Conservation (phyloP, 1,284 basidiomycete genomes). For the Malassezia restricta region DNA sequence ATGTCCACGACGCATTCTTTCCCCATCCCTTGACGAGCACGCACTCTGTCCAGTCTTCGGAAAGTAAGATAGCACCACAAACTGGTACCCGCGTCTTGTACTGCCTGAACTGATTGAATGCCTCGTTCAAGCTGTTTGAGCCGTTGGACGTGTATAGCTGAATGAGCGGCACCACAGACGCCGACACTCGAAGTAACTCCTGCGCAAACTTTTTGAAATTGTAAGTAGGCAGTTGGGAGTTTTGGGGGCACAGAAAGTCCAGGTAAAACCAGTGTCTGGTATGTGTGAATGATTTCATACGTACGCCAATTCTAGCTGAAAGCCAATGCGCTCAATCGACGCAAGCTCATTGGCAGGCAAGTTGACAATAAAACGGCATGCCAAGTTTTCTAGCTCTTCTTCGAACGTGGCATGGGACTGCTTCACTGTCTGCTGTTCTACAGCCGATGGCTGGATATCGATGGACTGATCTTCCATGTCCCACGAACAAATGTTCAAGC, state of each 20-base stretch:
- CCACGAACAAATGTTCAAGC: background rate
- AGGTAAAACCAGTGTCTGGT: slow-evolving; percentile 97
- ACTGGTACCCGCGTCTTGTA: slow-evolving; percentile 97
- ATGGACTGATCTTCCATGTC: background rate
- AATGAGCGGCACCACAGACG: slow-evolving; percentile 40
- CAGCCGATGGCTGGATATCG: background rate
- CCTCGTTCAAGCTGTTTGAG: slow-evolving; percentile 35
- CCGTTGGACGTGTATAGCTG: slow-evolving; percentile 33
- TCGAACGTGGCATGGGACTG: slow-evolving; percentile 17
- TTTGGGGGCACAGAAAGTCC: slow-evolving; percentile 78
- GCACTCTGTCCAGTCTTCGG: slow-evolving; percentile 65
- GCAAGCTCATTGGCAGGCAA: slow-evolving; percentile 83
- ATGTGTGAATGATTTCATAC: slow-evolving; percentile 34
- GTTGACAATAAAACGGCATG: slow-evolving; percentile 79
- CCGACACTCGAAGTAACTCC: slow-evolving; percentile 55
- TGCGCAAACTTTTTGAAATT: slow-evolving; percentile 80
- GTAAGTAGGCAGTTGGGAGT: slow-evolving; percentile 68
- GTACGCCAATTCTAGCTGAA: slow-evolving; percentile 98
- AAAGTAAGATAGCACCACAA: slow-evolving; percentile 94
- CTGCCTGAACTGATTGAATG: slow-evolving; percentile 47
- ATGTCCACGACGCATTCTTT: slow-evolving; percentile 88
- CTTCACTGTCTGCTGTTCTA: background rate
- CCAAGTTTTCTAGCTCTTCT: slow-evolving; percentile 47
- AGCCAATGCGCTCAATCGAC: slow-evolving; percentile 84
- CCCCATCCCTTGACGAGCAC: slow-evolving; percentile 79